Conservation (phyloP, 345 rosid genomes). For the Ricinus communis region DNA sequence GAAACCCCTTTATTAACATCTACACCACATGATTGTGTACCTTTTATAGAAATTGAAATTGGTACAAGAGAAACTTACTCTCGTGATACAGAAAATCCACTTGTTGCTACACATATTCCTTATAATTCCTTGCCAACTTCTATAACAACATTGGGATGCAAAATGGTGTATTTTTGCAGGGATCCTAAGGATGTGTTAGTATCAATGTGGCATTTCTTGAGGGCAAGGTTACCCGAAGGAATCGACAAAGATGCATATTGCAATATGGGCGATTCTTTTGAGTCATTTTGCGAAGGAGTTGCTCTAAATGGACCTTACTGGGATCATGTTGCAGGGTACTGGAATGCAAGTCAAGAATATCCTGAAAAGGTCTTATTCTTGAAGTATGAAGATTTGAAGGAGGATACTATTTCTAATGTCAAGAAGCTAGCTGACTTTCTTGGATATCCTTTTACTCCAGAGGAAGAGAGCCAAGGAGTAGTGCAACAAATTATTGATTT, state of each 20-base stretch:
- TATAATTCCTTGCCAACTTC: too few species aligned
- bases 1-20: too few species aligned
- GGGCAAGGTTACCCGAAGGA: background rate
- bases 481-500: too few species aligned
- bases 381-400: background rate
- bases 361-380: slow-evolving; percentile 7
- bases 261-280: background rate
- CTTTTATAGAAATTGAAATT: too few species aligned
- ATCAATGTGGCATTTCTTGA: too few species aligned
- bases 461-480: background rate
- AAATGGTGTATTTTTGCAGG: background rate
- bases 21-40: too few species aligned
- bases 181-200: slow-evolving; percentile 7
- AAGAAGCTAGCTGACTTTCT: background rate
- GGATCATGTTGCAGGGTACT: slow-evolving; percentile 9
- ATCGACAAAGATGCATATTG: too few species aligned
- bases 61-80: too few species aligned
- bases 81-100: too few species aligned
- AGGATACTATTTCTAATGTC: background rate
- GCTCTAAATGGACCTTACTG: background rate
- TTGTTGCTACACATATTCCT: too few species aligned
- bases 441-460: background rate
- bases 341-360: background rate
- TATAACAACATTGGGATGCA: background rate
- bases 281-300: background rate